Percentiles rank a stretch among this genome's conserved stretches.
Conservation (phyloP, 2,329 filamentous ascomycete genomes). For the Cladosporium sp. region DNA sequence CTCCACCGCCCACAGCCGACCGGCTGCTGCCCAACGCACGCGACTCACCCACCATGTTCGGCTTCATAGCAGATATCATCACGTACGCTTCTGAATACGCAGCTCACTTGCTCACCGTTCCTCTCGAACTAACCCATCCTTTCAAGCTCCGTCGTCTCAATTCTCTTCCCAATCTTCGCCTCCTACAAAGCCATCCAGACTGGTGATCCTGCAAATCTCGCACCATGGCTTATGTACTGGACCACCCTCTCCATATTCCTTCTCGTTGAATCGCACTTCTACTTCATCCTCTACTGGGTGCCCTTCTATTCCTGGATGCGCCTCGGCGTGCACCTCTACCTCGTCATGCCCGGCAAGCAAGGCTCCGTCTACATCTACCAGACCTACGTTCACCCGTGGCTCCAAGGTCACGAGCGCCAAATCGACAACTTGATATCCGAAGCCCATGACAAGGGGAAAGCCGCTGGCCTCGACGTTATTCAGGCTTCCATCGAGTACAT, state of each 20-base stretch:
- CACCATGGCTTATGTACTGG: conserved; percentile 99
- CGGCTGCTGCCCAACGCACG: background rate
- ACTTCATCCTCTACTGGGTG: conserved; percentile 82
- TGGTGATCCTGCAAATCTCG: conserved; percentile 78
- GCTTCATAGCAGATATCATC: conserved; percentile 68
- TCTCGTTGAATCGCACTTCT: conserved; percentile 78
- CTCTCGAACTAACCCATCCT: conserved; percentile 17
- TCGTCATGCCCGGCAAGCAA: conserved; percentile 95
- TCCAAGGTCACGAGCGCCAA: conserved; percentile 74
- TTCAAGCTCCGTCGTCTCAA: conserved; percentile 71
- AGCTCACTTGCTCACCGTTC: background rate
- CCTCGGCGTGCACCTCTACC: conserved; percentile 80
- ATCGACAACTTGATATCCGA: conserved; percentile 88
- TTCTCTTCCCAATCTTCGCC: conserved; percentile 91
- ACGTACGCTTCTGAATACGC: conserved; percentile 52
- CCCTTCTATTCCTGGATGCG: conserved; percentile 93
- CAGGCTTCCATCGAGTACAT: conserved; percentile 48
- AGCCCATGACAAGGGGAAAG: conserved; percentile 69
- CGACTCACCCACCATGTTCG: conserved; percentile 5
- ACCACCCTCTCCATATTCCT: conserved; percentile 79
- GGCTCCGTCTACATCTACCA: conserved; percentile 83
- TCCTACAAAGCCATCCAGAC: conserved; percentile 97
- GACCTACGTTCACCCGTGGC: conserved; percentile 78
- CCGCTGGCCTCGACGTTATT: conserved; percentile 60
- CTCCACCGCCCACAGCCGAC: background rate